Conservation (phyloP, 768 basidiomycete species). For the Candolleomyces aberdarensis region DNA sequence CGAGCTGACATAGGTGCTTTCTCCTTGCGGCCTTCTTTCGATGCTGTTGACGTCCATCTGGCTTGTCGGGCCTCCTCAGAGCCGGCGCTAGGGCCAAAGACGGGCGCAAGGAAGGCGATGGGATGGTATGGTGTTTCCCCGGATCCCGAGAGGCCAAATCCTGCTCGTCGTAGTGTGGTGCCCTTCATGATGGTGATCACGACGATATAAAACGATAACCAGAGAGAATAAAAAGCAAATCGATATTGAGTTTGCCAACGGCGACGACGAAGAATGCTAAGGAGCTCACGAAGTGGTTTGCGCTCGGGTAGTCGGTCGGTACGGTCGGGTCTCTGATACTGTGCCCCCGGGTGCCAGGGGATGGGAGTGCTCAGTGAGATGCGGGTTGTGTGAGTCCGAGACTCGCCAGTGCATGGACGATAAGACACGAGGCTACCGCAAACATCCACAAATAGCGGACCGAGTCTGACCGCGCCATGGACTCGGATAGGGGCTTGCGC, state of each 20-base stretch:
- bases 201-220: too few relatives aligned
- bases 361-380: neutral
- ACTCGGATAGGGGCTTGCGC: neutral
- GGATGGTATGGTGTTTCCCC: too few relatives aligned
- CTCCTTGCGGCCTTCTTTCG: neutral
- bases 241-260: too few relatives aligned
- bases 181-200: too few relatives aligned
- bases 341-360: neutral
- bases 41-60: neutral
- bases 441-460: neutral
- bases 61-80: neutral
- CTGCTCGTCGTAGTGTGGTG: too few relatives aligned
- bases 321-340: constrained; percentile 1
- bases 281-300: too few relatives aligned
- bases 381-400: neutral
- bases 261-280: too few relatives aligned
- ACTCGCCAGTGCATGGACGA: neutral
- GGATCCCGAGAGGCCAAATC: too few relatives aligned
- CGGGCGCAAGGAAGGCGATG: neutral
- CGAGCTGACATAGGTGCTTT: constrained; percentile 3
- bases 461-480: neutral
- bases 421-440: constrained; percentile 1
- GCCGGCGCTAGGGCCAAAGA: neutral
- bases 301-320: too few relatives aligned
- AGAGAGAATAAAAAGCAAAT: too few relatives aligned